Percentiles rank a stretch among this genome's conserved stretches.
Evolutionary conservation across 768 basidiomycete genomes (phyloP).

Genomic region (Pleurotus sapidus): DNA sequence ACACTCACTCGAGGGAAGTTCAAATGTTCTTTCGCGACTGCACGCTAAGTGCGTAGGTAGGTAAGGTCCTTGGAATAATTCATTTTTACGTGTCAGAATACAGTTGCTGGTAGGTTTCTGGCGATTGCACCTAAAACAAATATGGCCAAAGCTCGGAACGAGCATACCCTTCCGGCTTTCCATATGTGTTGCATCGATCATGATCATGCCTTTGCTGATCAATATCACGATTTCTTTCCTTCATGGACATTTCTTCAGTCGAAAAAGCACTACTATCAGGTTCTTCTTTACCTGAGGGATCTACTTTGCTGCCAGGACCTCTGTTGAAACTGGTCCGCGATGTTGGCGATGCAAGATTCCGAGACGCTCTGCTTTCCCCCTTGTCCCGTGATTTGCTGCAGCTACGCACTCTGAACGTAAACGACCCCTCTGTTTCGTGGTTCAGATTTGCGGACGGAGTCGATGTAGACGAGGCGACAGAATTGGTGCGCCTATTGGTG

Average conservation of each 20-base stretch:
- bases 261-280: conserved; percentile 62
- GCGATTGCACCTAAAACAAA: too few relatives aligned
- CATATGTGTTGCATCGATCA: too few relatives aligned
- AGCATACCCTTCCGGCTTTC: too few relatives aligned
- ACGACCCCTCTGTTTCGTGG: conserved; percentile 33
- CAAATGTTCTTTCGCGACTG: too few relatives aligned
- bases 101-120: too few relatives aligned
- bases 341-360: conserved; percentile 60
- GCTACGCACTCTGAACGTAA: conserved; percentile 14
- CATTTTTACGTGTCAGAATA: too few relatives aligned
- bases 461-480: conserved; percentile 38
- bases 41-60: too few relatives aligned
- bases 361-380: conserved; percentile 44
- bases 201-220: too few relatives aligned
- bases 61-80: too few relatives aligned
- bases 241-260: conserved; percentile 25
- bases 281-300: conserved; percentile 26
- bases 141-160: too few relatives aligned
- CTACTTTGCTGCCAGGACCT: conserved; percentile 17
- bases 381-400: conserved; percentile 39
- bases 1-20: too few relatives aligned
- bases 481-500: conserved; percentile 57
- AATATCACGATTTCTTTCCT: too few relatives aligned
- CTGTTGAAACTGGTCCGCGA: conserved; percentile 43
- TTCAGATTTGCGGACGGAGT: conserved; percentile 23